A percentile compares a stretch with the other conserved stretches of the same genome.
These are phyloP conservation scores for Theileria parva DNA, from an alignment of 169 alveolate species.

Conservation along the genomic window DNA sequence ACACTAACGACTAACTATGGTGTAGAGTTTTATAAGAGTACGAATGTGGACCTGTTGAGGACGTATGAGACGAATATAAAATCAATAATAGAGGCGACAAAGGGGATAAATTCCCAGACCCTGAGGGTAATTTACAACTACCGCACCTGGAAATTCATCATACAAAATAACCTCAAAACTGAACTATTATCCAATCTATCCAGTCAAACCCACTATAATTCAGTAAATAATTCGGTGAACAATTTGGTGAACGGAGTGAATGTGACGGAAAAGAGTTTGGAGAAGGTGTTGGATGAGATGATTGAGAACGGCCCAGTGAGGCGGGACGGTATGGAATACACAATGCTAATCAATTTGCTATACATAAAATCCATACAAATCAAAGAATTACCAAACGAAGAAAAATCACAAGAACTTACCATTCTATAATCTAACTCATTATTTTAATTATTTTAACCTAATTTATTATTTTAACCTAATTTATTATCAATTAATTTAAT, in stretches of 20 bases:
- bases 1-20: not conserved
- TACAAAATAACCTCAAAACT: not conserved
- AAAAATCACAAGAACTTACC: not conserved
- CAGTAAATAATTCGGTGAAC: too few relatives aligned
- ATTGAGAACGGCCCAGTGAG: not conserved
- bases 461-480: too few relatives aligned
- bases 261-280: not conserved
- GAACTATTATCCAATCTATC: not conserved
- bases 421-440: too few relatives aligned
- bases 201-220: too few relatives aligned
- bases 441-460: too few relatives aligned
- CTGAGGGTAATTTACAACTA: slow-evolving; percentile 1
- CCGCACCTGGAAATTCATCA: slow-evolving; percentile 11
- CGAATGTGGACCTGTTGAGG: not conserved
- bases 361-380: not conserved
- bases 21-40: not conserved
- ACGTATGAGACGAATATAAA: not conserved
- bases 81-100: not conserved
- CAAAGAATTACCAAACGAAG: not conserved
- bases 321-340: not conserved
- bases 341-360: too few relatives aligned
- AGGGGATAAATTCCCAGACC: not conserved
- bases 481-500: too few relatives aligned
- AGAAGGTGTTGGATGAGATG: not conserved
- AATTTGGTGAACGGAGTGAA: too few relatives aligned